Conservation (phyloP, 129 eudicot species). For the Ambrosia trifida region DNA sequence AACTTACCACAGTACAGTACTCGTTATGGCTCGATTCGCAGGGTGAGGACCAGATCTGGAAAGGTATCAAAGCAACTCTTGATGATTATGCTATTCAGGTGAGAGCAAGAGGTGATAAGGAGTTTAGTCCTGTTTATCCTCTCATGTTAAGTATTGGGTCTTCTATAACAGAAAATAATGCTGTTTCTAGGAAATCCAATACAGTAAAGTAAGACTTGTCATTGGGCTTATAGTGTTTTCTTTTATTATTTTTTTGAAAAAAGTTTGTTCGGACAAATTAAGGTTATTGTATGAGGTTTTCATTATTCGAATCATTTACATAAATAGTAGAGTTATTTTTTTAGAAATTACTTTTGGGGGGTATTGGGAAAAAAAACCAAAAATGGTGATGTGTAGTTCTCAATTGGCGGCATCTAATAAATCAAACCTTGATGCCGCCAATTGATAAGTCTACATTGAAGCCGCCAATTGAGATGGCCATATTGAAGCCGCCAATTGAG, state of each 20-base stretch:
- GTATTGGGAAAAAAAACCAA: too few relatives aligned
- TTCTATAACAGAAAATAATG: conserved; percentile 53
- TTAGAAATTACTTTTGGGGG: too few relatives aligned
- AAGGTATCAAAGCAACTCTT: conserved; percentile 81
- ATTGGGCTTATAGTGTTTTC: conserved; percentile 18
- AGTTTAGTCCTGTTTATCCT: conserved; percentile 89
- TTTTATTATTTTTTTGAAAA: background rate
- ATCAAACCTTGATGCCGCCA: too few relatives aligned
- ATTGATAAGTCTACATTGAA: too few relatives aligned
- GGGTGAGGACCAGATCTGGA: conserved; percentile 96
- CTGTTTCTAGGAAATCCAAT: conserved; percentile 32
- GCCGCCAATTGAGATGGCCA: too few relatives aligned
- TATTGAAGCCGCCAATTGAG: too few relatives aligned
- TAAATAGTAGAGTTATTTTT: too few relatives aligned
- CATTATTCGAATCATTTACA: too few relatives aligned
- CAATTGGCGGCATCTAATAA: too few relatives aligned
- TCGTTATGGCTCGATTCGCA: conserved; percentile 92
- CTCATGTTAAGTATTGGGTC: conserved; percentile 78
- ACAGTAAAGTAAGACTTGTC: conserved; percentile 9
- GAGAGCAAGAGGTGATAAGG: conserved; percentile 76
- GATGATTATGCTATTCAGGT: conserved; percentile 85
- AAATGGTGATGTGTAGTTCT: too few relatives aligned
- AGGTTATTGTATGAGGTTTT: conserved; percentile 22
- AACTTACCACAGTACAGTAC: conserved; percentile 70
- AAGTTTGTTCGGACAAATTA: background rate